Evolutionary conservation across 495 filamentous ascomycete genomes (phyloP).

Genomic region (Penicillium herquei): DNA sequence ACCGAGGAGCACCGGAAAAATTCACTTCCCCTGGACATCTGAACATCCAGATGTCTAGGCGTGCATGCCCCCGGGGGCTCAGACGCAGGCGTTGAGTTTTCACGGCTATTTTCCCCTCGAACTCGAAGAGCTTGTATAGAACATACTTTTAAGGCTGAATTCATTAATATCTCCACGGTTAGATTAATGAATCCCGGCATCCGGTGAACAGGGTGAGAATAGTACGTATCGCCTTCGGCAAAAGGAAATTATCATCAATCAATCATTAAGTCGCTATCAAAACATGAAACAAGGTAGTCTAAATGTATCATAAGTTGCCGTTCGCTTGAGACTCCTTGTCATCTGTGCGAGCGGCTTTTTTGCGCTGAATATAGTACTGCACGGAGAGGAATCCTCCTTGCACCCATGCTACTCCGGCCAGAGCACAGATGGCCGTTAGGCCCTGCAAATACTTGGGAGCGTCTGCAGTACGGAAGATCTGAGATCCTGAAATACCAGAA

Average conservation of each 20-base stretch:
- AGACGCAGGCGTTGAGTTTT: too few species aligned
- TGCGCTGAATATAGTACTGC: constrained; percentile 21
- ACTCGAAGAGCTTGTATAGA: too few species aligned
- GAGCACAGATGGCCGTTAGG: constrained; percentile 31
- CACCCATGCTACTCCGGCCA: constrained; percentile 36
- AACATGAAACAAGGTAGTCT: too few species aligned
- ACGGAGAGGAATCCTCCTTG: constrained; percentile 16
- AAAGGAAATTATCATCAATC: not conserved
- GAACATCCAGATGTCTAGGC: too few species aligned
- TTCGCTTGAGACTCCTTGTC: not conserved
- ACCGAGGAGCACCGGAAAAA: too few species aligned
- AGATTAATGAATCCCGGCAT: too few species aligned
- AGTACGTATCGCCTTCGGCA: not conserved
- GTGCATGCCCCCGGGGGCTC: too few species aligned
- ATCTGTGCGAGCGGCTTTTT: constrained; percentile 1
- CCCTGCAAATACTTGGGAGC: constrained; percentile 50
- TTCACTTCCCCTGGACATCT: too few species aligned
- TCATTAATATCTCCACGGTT: too few species aligned
- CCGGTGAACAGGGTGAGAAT: too few species aligned
- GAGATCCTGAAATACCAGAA: constrained; percentile 51
- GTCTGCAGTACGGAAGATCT: constrained; percentile 53
- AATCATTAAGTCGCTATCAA: not conserved
- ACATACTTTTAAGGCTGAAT: too few species aligned
- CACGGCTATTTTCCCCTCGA: too few species aligned
- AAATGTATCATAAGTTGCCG: not conserved